Percentiles rank a stretch among this genome's conserved stretches.
Conservation (phyloP, 202 grass and related monocot genomes). For the Eragrostis tef region DNA sequence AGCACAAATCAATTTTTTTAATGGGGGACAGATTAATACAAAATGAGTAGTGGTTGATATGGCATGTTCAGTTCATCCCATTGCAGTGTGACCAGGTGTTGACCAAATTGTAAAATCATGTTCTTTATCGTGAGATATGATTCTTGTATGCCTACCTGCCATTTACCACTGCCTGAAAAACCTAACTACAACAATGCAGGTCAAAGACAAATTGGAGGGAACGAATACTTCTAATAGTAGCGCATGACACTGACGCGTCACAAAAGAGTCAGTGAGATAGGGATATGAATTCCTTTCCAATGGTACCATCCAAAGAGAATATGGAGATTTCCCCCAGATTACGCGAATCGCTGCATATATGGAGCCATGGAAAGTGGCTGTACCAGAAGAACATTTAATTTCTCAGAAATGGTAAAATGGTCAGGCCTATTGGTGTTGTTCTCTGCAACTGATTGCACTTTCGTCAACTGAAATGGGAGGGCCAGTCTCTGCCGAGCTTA, state of each 20-base stretch:
- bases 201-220: constrained; percentile 45
- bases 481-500: background rate
- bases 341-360: constrained; percentile 26
- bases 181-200: background rate
- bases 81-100: background rate
- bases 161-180: background rate
- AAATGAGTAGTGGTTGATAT: background rate
- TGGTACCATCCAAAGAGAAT: constrained; percentile 52
- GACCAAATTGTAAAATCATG: background rate
- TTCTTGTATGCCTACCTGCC: background rate
- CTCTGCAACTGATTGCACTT: background rate
- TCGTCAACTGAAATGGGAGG: constrained; percentile 15
- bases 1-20: background rate
- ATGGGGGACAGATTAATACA: background rate
- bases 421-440: background rate
- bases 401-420: constrained; percentile 44
- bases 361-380: background rate
- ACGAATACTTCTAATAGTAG: constrained; percentile 46
- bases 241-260: constrained; percentile 43
- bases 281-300: constrained; percentile 38
- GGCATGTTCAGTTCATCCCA: background rate
- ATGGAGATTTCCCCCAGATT: constrained; percentile 52
- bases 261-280: constrained; percentile 28
- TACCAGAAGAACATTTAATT: background rate
- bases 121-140: background rate